Percentiles rank a stretch among this genome's conserved stretches.
These are phyloP conservation scores for Naematelia encephala DNA, from an alignment of 768 basidiomycete species.

Conservation along the genomic window DNA sequence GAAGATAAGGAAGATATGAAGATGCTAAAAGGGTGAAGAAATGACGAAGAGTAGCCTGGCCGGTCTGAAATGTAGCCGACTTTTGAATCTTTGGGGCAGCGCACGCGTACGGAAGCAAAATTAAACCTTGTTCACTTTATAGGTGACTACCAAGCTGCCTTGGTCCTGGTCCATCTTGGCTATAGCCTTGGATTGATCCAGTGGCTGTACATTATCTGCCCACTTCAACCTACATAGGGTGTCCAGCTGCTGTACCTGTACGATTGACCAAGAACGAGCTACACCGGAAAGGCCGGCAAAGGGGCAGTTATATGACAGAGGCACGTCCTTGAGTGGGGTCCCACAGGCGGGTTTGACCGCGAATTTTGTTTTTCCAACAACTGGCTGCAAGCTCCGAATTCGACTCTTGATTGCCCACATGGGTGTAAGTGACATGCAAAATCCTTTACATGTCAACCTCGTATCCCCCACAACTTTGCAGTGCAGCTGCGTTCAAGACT, in stretches of 20 bases:
- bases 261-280: too few species aligned
- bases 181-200: too few species aligned
- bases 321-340: not conserved
- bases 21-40: not conserved
- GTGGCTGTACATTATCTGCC: too few species aligned
- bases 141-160: too few species aligned
- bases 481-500: too few species aligned
- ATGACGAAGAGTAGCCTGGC: not conserved
- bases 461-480: not conserved
- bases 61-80: not conserved
- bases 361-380: not conserved
- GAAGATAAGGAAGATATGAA: too few species aligned
- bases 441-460: not conserved
- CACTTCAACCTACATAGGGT: too few species aligned
- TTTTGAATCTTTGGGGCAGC: not conserved
- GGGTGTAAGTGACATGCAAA: slow-evolving; percentile 1
- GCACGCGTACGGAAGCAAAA: not conserved
- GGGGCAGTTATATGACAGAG: not conserved
- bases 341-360: not conserved
- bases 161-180: too few species aligned
- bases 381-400: not conserved
- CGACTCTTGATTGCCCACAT: not conserved
- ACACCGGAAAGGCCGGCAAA: too few species aligned
- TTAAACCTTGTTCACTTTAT: too few species aligned
- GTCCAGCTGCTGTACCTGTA: too few species aligned